Percentiles rank a stretch among this genome's conserved stretches.
Conservation (phyloP, 164 flowering plant species). For the Echeveria elegans region DNA sequence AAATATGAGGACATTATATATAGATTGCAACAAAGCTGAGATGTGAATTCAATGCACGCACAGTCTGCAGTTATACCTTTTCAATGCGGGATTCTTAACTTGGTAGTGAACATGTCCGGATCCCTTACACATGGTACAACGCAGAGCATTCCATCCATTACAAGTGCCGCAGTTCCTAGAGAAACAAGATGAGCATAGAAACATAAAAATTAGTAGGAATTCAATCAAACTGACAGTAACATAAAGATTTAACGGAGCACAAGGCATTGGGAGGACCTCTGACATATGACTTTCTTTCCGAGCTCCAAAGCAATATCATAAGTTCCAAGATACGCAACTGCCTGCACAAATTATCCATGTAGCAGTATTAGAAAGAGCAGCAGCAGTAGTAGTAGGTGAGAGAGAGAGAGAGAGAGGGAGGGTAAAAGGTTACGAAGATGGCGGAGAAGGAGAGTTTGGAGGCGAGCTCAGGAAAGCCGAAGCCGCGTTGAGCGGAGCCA, state of each 20-base stretch:
- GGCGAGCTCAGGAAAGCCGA: conserved; percentile 43
- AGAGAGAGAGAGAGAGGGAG: no score
- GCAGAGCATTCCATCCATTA: conserved; percentile 87
- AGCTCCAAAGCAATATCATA: conserved; percentile 75
- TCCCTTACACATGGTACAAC: conserved; percentile 88
- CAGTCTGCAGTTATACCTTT: conserved; percentile 34
- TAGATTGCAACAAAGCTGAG: neutral
- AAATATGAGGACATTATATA: no score
- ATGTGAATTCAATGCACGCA: neutral
- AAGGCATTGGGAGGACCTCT: no score
- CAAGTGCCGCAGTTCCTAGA: conserved; percentile 84
- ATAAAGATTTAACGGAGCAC: no score
- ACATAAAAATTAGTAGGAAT: no score
- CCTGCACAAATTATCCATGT: conserved; percentile 49
- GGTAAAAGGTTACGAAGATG: neutral
- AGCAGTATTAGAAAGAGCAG: neutral
- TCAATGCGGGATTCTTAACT: conserved; percentile 62
- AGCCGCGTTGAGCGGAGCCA: conserved; percentile 97
- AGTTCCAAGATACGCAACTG: conserved; percentile 77
- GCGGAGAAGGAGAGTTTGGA: conserved; percentile 9
- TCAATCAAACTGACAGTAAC: no score
- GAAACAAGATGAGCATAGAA: no score
- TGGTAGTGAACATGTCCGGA: conserved; percentile 84
- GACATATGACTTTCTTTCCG: conserved; percentile 79
- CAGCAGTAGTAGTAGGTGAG: neutral